Evolutionary conservation across 805 yeast genomes (phyloP).

Genomic region (Priceomyces haplophilus): DNA sequence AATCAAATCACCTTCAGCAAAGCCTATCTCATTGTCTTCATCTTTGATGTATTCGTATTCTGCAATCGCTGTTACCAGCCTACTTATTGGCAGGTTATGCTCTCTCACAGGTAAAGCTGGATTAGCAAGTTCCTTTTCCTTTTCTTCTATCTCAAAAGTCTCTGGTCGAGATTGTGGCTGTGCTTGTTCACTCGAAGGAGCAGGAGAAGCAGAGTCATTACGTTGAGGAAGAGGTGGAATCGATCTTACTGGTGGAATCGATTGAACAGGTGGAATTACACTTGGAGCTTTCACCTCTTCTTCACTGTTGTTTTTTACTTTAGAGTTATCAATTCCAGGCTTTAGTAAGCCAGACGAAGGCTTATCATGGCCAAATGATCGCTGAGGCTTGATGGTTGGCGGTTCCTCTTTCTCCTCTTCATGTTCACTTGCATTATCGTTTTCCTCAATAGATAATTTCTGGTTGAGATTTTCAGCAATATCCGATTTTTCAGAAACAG

Average conservation of each 20-base stretch:
- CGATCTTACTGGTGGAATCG: not conserved
- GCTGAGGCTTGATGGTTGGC: slow-evolving; percentile 4
- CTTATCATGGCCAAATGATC: not conserved
- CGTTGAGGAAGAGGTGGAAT: slow-evolving; percentile 4
- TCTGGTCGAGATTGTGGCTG: slow-evolving; percentile 9
- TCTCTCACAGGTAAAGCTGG: slow-evolving; percentile 8
- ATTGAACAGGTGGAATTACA: not conserved
- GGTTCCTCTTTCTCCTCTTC: slow-evolving; percentile 6
- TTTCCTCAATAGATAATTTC: slow-evolving; percentile 11
- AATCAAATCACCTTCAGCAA: slow-evolving; percentile 64
- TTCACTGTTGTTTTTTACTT: slow-evolving; percentile 11
- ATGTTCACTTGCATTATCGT: slow-evolving; percentile 6
- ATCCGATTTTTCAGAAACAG: slow-evolving; percentile 13
- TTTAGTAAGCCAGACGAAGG: slow-evolving; percentile 7
- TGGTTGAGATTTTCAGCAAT: slow-evolving; percentile 16
- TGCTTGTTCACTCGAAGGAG: slow-evolving; percentile 14
- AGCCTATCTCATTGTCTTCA: slow-evolving; percentile 72
- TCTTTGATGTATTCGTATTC: slow-evolving; percentile 75
- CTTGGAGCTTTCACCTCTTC: slow-evolving; percentile 10
- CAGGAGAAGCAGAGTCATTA: slow-evolving; percentile 10
- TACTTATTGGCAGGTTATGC: not conserved
- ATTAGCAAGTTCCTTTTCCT: slow-evolving; percentile 1
- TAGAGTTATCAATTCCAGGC: slow-evolving; percentile 17
- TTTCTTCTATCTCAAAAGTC: slow-evolving; percentile 11
- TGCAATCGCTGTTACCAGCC: slow-evolving; percentile 57